These are phyloP conservation scores for Orbilia oligospora DNA, from an alignment of 2,329 filamentous ascomycete species.

Conservation along the genomic window DNA sequence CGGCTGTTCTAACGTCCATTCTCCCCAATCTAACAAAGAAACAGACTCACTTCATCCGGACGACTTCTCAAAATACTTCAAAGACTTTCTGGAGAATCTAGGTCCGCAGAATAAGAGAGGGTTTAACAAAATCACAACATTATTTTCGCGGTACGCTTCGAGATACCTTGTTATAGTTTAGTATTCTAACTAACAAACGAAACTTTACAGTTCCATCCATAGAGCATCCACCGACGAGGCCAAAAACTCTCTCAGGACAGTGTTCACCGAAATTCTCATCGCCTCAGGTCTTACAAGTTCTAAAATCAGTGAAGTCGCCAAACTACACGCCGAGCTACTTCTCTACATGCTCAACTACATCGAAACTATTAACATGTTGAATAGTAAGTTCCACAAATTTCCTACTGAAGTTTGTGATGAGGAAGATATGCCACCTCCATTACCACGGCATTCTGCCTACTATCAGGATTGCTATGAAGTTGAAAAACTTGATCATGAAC, in stretches of 20 bases:
- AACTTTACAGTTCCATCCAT: slow-evolving; percentile 39
- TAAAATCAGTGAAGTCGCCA: slow-evolving; percentile 60
- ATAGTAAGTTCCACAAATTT: slow-evolving; percentile 44
- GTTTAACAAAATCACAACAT: slow-evolving; percentile 84
- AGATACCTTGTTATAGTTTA: not conserved
- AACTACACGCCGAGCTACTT: slow-evolving; percentile 45
- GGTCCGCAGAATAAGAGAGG: slow-evolving; percentile 73
- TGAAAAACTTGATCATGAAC: slow-evolving; percentile 3
- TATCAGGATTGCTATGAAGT: slow-evolving; percentile 15
- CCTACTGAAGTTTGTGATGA: slow-evolving; percentile 9
- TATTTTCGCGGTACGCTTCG: slow-evolving; percentile 70
- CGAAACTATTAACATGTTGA: slow-evolving; percentile 33
- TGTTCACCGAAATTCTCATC: slow-evolving; percentile 51
- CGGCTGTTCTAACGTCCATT: slow-evolving; percentile 68
- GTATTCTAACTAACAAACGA: not conserved
- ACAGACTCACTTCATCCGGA: slow-evolving; percentile 63
- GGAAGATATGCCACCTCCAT: not conserved
- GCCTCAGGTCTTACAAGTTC: slow-evolving; percentile 56
- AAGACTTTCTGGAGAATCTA: slow-evolving; percentile 71
- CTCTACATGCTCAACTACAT: slow-evolving; percentile 53
- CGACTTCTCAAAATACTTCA: slow-evolving; percentile 73
- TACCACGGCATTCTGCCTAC: not conserved
- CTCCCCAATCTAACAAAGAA: slow-evolving; percentile 71
- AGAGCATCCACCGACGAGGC: slow-evolving; percentile 37
- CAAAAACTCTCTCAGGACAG: slow-evolving; percentile 46